A percentile compares a stretch with the other conserved stretches of the same genome.
phyloP scores from a whole-genome alignment of 2,329 filamentous ascomycete genomes.

The Pleurostoma richardsiae region DNA sequence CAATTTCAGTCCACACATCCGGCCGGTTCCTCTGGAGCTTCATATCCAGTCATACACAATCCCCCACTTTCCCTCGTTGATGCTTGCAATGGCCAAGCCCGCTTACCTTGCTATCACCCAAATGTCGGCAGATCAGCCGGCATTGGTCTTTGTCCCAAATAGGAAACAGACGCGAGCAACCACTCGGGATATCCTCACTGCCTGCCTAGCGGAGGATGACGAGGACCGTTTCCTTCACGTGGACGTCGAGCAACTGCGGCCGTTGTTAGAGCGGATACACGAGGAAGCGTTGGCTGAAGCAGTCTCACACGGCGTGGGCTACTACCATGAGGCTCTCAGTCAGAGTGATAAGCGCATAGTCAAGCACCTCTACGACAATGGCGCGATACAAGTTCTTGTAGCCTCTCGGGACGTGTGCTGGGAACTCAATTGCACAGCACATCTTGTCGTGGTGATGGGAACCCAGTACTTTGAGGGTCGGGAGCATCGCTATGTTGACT shows the following conservation, averaged over 20 bases:
- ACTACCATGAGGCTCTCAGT: conserved; percentile 92
- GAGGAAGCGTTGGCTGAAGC: conserved; percentile 86
- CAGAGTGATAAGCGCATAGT: conserved; percentile 89
- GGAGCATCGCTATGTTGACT: conserved; percentile 96
- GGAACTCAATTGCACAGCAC: conserved; percentile 84
- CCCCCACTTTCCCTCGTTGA: conserved; percentile 94
- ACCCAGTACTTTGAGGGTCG: conserved; percentile 96
- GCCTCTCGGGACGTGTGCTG: conserved; percentile 85
- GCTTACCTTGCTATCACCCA: conserved; percentile 85
- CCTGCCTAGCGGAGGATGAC: conserved; percentile 81
- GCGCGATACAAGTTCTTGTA: conserved; percentile 80
- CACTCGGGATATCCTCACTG: conserved; percentile 80
- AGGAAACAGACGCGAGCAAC: conserved; percentile 89
- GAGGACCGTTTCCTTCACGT: conserved; percentile 92
- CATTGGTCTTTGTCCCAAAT: conserved; percentile 86
- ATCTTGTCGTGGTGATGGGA: conserved; percentile 93
- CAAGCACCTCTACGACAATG: conserved; percentile 82
- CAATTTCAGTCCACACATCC: conserved; percentile 93
- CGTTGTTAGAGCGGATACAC: conserved; percentile 76
- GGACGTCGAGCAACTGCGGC: conserved; percentile 73
- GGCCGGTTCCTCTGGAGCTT: conserved; percentile 84
- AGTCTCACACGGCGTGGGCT: conserved; percentile 88
- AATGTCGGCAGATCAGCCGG: conserved; percentile 82
- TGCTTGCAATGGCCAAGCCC: conserved; percentile 97
- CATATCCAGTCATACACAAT: conserved; percentile 95